Evolutionary conservation across 2,329 filamentous ascomycete species (phyloP).

Genomic region (Plectosphaerella sp.): DNA sequence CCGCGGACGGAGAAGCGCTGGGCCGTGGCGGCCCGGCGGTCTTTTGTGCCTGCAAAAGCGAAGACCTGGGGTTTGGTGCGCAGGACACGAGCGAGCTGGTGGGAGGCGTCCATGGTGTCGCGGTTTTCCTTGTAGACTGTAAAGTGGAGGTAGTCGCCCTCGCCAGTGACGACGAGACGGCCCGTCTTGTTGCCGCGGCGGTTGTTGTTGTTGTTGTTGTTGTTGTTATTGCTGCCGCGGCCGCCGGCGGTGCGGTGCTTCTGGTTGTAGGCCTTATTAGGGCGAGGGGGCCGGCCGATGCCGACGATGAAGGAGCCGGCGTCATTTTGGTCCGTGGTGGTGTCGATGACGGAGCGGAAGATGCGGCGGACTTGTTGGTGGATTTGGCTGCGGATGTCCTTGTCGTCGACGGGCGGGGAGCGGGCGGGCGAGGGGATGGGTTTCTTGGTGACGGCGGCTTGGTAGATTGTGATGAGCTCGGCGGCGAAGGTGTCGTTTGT

Average conservation of each 20-base stretch:
- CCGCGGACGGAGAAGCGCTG: conserved; percentile 69
- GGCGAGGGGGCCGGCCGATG: conserved; percentile 14
- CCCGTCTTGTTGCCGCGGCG: conserved; percentile 7
- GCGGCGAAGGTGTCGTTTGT: conserved; percentile 33
- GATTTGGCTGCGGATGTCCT: conserved; percentile 38
- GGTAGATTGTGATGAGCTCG: conserved; percentile 36
- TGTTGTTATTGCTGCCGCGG: conserved; percentile 10
- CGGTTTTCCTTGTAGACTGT: conserved; percentile 96
- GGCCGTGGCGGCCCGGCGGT: conserved; percentile 79
- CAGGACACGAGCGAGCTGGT: conserved; percentile 69
- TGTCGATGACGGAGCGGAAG: conserved; percentile 75
- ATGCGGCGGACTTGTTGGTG: conserved; percentile 69
- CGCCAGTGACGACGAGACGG: conserved; percentile 13
- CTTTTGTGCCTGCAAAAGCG: conserved; percentile 78
- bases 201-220: conserved; percentile 13
- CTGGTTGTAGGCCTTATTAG: conserved; percentile 18
- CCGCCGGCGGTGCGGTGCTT: conserved; percentile 13
- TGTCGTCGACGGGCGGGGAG: conserved; percentile 38
- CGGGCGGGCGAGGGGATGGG: conserved; percentile 25
- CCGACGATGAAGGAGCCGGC: conserved; percentile 55
- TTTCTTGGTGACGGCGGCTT: conserved; percentile 24
- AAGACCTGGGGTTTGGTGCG: conserved; percentile 74
- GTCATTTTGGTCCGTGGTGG: conserved; percentile 53
- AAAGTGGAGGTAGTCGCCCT: conserved; percentile 81
- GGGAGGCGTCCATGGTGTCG: conserved; percentile 88